A percentile compares a stretch with the other conserved stretches of the same genome.
Conservation (phyloP, 106 monocot genomes). For the Dendrobium catenatum region DNA sequence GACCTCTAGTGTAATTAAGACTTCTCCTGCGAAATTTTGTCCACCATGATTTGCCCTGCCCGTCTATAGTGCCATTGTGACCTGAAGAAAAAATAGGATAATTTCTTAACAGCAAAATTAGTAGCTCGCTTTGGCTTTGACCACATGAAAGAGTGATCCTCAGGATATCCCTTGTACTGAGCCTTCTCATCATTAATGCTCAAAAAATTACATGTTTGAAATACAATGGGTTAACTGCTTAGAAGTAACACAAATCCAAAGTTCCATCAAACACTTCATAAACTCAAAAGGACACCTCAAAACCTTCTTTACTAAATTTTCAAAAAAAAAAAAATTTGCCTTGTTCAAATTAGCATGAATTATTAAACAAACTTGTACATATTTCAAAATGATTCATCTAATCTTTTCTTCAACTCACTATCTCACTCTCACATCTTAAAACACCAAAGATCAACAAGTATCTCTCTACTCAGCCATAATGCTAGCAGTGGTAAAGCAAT, state of each 20-base stretch:
- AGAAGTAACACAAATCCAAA: not conserved
- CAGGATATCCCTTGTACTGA: not conserved
- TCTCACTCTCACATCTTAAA: not conserved
- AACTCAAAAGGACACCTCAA: not conserved
- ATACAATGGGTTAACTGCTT: not conserved
- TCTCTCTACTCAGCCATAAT: not conserved
- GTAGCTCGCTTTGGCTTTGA: not conserved
- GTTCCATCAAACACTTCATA: not conserved
- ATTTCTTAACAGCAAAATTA: not conserved
- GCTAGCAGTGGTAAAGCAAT: not conserved
- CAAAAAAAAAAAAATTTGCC: not conserved
- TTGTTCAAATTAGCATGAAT: not conserved
- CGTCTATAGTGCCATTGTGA: slow-evolving; percentile 75
- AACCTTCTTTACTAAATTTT: not conserved
- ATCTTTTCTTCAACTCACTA: not conserved
- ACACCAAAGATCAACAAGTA: not conserved
- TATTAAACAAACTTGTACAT: not conserved
- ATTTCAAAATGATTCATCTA: not conserved
- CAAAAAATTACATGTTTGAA: not conserved
- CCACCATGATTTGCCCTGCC: slow-evolving; percentile 73
- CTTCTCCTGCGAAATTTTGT: slow-evolving; percentile 24
- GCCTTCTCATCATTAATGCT: not conserved
- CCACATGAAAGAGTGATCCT: not conserved
- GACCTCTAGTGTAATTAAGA: slow-evolving; percentile 64
- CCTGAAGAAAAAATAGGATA: slow-evolving; percentile 27